Base-by-base conservation (phyloP, 2,329 filamentous ascomycete genomes). In the Fusarium austroafricanum region DNA sequence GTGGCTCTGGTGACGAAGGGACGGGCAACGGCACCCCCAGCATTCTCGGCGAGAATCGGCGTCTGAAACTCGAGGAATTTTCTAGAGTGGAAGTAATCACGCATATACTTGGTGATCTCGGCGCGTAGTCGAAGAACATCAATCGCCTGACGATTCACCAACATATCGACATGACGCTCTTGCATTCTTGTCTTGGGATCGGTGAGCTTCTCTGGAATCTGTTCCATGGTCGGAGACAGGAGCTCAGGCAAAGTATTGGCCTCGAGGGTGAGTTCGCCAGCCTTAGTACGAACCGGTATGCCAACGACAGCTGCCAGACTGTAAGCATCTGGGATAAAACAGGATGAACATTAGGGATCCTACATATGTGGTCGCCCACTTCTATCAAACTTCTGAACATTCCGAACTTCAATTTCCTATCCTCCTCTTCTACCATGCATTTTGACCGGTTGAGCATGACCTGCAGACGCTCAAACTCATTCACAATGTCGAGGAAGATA, bases 31-130 rank as follows among this genome's bases (percentile, higher is more conserved):
- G 96, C 96, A 39, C 96, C 96, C n/a, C 94, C 92, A 3, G 94
- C 94, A 49, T 89, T 87, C 45, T 90, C 88, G 10, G 92, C 90
- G 52, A 99, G 84, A 58, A 98, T 93, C 1, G 96, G 96, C 0
- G 96, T 99, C 71, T 92, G 92, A 45, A 98, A 94, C 79, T 97
- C 94, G 54, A 94, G 82, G 75, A 97, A 97, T 8, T 86, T 85
- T 44, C 87, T 84, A 10, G 88, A 83, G 61, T 92, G 83, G 55
- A 98, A 88, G 76, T 91, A 93, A 51, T 88, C 85, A 35, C 93
- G 89, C 68, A 98, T 84, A 68, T 88, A 87, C 60, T 90, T 89
- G 67, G 93, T 89, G 61, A 98, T 87, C 37, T 88, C 82, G 1
- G 93, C 90, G 35, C 95, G 89, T 23, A 96, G 83, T 31, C 90